Evolutionary conservation across 768 basidiomycete species (phyloP).

Genomic region (Auricularia auricula-judae): DNA sequence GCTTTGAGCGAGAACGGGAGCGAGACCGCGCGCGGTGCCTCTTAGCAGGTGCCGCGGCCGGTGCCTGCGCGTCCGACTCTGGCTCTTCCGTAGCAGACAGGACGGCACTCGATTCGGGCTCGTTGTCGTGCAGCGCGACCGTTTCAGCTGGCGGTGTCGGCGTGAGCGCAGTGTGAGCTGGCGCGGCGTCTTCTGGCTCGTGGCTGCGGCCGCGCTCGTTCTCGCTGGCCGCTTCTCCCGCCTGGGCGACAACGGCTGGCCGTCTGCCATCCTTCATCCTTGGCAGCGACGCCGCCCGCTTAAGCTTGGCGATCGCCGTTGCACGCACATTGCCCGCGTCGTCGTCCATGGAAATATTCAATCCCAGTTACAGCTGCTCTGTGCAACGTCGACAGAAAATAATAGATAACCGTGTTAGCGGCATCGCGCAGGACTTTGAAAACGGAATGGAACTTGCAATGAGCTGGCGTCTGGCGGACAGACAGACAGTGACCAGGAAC

Average conservation of each 20-base stretch:
- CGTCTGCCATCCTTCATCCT: slow-evolving; percentile 85
- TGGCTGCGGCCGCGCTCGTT: slow-evolving; percentile 1
- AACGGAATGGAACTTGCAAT: too few relatives aligned
- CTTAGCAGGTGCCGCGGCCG: not conserved
- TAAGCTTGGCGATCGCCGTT: slow-evolving; percentile 79
- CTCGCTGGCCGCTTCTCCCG: slow-evolving; percentile 35
- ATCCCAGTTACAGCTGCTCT: too few relatives aligned
- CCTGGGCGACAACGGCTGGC: slow-evolving; percentile 62
- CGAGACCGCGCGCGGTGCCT: not conserved
- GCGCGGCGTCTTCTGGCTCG: not conserved
- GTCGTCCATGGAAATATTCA: not conserved
- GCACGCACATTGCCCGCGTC: slow-evolving; percentile 52
- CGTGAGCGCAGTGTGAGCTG: not conserved
- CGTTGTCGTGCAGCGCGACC: not conserved
- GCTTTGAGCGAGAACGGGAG: not conserved
- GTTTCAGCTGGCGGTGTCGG: not conserved
- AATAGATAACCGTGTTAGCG: too few relatives aligned
- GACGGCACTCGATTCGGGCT: not conserved
- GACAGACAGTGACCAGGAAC: too few relatives aligned
- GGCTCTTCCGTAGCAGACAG: not conserved
- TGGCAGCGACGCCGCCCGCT: slow-evolving; percentile 83
- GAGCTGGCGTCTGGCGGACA: too few relatives aligned
- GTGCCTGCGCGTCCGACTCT: not conserved
- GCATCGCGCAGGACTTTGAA: too few relatives aligned
- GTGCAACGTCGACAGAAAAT: too few relatives aligned